These are phyloP conservation scores for Tuber microsphaerosporum DNA, from an alignment of 495 filamentous ascomycete genomes.

Conservation along the genomic window DNA sequence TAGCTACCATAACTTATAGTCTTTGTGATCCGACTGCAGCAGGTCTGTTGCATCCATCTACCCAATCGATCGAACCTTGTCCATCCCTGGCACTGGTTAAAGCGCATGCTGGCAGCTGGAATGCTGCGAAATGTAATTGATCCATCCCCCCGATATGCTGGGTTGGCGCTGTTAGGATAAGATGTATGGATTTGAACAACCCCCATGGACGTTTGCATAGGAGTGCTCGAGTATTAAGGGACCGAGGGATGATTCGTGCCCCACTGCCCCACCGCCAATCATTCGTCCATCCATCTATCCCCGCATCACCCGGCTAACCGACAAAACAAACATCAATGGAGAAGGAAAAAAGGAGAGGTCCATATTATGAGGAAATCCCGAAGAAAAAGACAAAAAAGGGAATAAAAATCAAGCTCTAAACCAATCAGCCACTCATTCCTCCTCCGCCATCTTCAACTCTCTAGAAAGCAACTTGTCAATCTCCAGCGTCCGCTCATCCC, in stretches of 20 bases:
- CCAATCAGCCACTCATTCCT: constrained; percentile 2
- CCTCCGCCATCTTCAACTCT: constrained; percentile 10
- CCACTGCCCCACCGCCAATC: neutral
- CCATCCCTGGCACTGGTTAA: neutral
- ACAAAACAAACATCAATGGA: neutral
- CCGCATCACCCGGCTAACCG: neutral
- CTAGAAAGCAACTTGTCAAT: constrained; percentile 40
- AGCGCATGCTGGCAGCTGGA: neutral
- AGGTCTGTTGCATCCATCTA: neutral
- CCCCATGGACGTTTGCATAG: neutral
- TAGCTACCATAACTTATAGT: neutral
- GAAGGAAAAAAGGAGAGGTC: neutral
- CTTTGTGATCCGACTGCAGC: neutral
- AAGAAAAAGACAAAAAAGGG: neutral
- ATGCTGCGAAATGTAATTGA: neutral
- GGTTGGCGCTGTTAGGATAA: too few relatives aligned
- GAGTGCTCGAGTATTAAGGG: neutral
- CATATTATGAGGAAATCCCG: neutral
- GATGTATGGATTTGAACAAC: too few relatives aligned
- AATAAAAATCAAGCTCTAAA: neutral
- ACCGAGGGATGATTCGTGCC: neutral
- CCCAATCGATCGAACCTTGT: neutral
- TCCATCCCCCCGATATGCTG: neutral
- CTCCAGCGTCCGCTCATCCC: constrained; percentile 41
- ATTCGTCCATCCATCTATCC: neutral